Evolutionary conservation across 441 rosid genomes (phyloP).

Genomic region (Breynia disticha): DNA sequence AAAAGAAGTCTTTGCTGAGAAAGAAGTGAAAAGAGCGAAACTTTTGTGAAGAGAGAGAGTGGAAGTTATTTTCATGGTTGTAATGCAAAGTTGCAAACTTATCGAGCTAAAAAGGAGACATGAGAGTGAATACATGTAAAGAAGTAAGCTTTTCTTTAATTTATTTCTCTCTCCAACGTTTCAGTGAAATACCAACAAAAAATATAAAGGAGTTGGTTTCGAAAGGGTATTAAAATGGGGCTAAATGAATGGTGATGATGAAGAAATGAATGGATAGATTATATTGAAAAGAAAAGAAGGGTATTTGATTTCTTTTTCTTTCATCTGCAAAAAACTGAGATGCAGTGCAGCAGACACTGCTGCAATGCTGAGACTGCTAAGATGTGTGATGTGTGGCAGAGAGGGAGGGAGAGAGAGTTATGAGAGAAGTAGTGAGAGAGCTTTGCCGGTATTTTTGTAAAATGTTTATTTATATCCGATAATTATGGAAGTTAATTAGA

Average conservation of each 20-base stretch:
- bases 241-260: no score
- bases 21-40: slow-evolving; percentile 8
- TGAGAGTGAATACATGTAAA: slow-evolving; percentile 8
- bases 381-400: slow-evolving; percentile 44
- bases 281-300: not conserved
- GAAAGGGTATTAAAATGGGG: no score
- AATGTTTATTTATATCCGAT: no score
- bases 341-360: slow-evolving; percentile 31
- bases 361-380: slow-evolving; percentile 37
- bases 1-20: not conserved
- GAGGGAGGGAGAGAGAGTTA: slow-evolving; percentile 9
- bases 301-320: slow-evolving; percentile 8
- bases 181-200: no score
- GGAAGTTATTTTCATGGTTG: slow-evolving; percentile 27
- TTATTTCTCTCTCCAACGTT: not conserved
- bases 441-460: no score
- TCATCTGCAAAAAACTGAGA: slow-evolving; percentile 17
- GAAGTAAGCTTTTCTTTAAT: not conserved
- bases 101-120: slow-evolving; percentile 14
- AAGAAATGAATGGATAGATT: not conserved
- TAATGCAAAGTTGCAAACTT: slow-evolving; percentile 28
- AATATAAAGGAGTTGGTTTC: no score
- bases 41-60: slow-evolving; percentile 1
- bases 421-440: no score
- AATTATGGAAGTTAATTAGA: no score